Conservation (phyloP, 2,329 filamentous ascomycete species). For the Beauveria sp. region DNA sequence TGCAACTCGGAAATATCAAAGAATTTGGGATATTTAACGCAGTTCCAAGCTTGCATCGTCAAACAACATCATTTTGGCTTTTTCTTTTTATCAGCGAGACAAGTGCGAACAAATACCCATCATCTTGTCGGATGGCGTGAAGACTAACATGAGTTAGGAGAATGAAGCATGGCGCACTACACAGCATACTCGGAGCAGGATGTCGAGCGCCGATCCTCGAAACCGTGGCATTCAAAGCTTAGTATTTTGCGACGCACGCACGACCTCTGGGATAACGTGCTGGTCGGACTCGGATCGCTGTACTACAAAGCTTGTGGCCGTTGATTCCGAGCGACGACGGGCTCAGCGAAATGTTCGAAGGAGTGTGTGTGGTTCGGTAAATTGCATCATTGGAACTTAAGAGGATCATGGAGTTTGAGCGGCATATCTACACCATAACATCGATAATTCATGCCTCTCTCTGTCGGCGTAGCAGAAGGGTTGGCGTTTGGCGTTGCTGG, state of each 20-base stretch:
- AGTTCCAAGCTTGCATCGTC: background rate
- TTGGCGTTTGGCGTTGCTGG: background rate
- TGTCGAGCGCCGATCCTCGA: background rate
- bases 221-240: slow-evolving; percentile 10
- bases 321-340: background rate
- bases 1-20: background rate
- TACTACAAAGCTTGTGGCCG: slow-evolving; percentile 25
- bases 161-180: background rate
- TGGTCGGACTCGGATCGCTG: slow-evolving; percentile 29
- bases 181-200: background rate
- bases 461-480: background rate
- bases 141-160: background rate
- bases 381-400: background rate
- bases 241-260: slow-evolving; percentile 26
- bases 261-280: slow-evolving; percentile 31
- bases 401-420: background rate
- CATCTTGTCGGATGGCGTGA: too few species aligned
- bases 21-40: background rate
- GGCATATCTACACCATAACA: background rate
- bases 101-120: background rate
- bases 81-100: background rate
- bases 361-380: background rate
- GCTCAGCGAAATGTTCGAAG: background rate
- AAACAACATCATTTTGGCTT: background rate
- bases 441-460: background rate